A percentile compares a stretch with the other conserved stretches of the same genome.
Evolutionary conservation across 805 yeast species (phyloP).

Genomic region (Brettanomyces naardenensis): DNA sequence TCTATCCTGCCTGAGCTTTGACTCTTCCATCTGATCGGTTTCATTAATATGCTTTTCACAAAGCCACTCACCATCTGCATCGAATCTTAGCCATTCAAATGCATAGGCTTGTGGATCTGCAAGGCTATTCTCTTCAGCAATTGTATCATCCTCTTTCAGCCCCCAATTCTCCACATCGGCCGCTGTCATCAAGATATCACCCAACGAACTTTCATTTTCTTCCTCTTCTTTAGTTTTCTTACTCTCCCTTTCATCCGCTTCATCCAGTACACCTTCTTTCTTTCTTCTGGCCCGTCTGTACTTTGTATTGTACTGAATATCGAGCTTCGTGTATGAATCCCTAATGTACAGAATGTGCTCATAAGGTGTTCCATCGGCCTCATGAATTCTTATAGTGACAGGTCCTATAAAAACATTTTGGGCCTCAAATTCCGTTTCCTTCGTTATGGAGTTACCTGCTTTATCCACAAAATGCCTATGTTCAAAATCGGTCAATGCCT

Average conservation of each 20-base stretch:
- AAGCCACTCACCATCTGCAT: constrained; percentile 97
- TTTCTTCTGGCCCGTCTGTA: constrained; percentile 73
- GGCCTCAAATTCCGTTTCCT: constrained; percentile 33
- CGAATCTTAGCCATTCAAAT: constrained; percentile 97
- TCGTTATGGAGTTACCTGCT: constrained; percentile 32
- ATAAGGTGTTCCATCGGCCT: constrained; percentile 97
- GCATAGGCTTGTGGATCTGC: constrained; percentile 56
- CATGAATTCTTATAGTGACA: constrained; percentile 94
- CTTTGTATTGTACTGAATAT: constrained; percentile 92
- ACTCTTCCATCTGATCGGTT: constrained; percentile 91
- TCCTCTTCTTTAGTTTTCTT: constrained; percentile 21
- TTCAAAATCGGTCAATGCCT: constrained; percentile 8
- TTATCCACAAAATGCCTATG: constrained; percentile 36
- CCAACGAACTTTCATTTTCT: constrained; percentile 42
- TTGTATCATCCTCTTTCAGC: constrained; percentile 33
- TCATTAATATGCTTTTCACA: constrained; percentile 74
- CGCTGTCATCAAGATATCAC: constrained; percentile 62
- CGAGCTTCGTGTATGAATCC: constrained; percentile 78
- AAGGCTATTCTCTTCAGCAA: constrained; percentile 34
- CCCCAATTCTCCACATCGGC: constrained; percentile 66
- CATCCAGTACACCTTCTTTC: constrained; percentile 39
- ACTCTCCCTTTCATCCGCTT: constrained; percentile 18
- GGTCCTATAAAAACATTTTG: constrained; percentile 79
- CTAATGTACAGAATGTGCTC: constrained; percentile 93
- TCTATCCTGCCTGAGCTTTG: constrained; percentile 89